Percentiles rank a stretch among this genome's conserved stretches.
phyloP scores from a whole-genome alignment of 2,329 filamentous ascomycete genomes.

The Neoascochyta sp. region DNA sequence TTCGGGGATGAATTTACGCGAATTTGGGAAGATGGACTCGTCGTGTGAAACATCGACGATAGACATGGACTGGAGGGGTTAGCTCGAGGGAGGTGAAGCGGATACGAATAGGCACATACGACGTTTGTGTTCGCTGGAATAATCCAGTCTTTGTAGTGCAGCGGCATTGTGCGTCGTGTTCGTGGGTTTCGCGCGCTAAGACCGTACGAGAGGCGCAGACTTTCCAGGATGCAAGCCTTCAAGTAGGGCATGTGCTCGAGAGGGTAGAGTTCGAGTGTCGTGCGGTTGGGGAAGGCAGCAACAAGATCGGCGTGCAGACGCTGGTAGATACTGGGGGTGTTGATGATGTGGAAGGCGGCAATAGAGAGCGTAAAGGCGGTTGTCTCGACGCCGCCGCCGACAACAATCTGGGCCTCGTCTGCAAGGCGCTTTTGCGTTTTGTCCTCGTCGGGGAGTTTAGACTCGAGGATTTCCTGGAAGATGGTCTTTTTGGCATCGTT shows the following conservation, averaged over 20 bases:
- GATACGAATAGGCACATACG: slow-evolving; percentile 8
- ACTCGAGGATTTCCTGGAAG: slow-evolving; percentile 33
- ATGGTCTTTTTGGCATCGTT: slow-evolving; percentile 35
- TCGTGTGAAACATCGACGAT: slow-evolving; percentile 37
- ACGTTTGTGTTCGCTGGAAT: slow-evolving; percentile 37
- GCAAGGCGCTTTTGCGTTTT: slow-evolving; percentile 38
- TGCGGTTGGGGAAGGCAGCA: slow-evolving; percentile 23
- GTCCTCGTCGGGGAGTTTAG: slow-evolving; percentile 30
- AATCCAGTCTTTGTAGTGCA: slow-evolving; percentile 26
- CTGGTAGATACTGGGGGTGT: slow-evolving; percentile 27
- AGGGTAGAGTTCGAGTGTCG: slow-evolving; percentile 17
- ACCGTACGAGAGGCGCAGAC: slow-evolving; percentile 38
- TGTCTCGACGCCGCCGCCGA: slow-evolving; percentile 41
- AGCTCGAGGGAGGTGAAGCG: neutral
- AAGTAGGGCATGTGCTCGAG: slow-evolving; percentile 28
- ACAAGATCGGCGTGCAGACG: slow-evolving; percentile 32
- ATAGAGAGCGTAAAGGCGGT: slow-evolving; percentile 33
- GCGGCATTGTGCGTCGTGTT: slow-evolving; percentile 16
- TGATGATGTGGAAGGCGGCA: slow-evolving; percentile 33
- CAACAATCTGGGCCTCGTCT: slow-evolving; percentile 39
- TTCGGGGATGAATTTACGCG: slow-evolving; percentile 37
- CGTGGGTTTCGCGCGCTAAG: slow-evolving; percentile 39
- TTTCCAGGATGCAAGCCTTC: slow-evolving; percentile 30
- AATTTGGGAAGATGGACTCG: slow-evolving; percentile 38
- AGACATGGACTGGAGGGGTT: slow-evolving; percentile 24